Base-by-base conservation (phyloP, 768 basidiomycete species). In the Boletus insuetus region DNA sequence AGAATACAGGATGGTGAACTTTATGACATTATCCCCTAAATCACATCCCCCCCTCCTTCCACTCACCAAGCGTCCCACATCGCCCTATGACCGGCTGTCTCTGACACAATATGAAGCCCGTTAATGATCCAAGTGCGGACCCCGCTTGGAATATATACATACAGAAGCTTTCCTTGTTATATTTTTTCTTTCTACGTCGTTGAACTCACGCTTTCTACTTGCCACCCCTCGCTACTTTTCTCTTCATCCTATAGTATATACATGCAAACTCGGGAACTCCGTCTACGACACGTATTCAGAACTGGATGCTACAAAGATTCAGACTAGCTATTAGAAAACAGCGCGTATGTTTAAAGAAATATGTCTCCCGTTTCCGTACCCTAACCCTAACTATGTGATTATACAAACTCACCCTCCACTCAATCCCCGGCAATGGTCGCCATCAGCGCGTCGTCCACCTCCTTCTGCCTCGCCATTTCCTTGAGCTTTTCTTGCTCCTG, bases 1-100 rank as follows among this genome's bases (percentile, higher is more conserved):
- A 80, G 90, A 55, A 88, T 93, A 56, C 78, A 81, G 58, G 90
- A 90, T 64, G 87, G 82, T 48, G 91, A 93, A 63, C 74, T 91
- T 47, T 81, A 84, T 68, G 81, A 83, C 55, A 86, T 92, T 67
- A 88, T 92, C 69, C 90, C 85, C 35, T 79, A 53, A 69, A 54
- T 40, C 51, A 10, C 54, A 9, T n/a, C n/a, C 11, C 14, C 13
- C 40, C 24, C 7, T 26, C 22, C 3, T 13, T 19, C 17, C 26
- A n/a, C 20, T 35, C 40, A 14, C 26, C 34, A 11, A 35, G 29
- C 24, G 39, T 31, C 26, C 45, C 38, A 31, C 26, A 8, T 17
- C 29, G 29, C 9, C 29, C 29, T 26, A 29, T 29, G 29, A 8
- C 29, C 8, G 8, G 29, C 29, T 29, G 29, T 29, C 29, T 29